Percentiles rank a stretch among this genome's conserved stretches.
Conservation (phyloP, 2,329 filamentous ascomycete genomes). For the Cladophialophora carrionii region DNA sequence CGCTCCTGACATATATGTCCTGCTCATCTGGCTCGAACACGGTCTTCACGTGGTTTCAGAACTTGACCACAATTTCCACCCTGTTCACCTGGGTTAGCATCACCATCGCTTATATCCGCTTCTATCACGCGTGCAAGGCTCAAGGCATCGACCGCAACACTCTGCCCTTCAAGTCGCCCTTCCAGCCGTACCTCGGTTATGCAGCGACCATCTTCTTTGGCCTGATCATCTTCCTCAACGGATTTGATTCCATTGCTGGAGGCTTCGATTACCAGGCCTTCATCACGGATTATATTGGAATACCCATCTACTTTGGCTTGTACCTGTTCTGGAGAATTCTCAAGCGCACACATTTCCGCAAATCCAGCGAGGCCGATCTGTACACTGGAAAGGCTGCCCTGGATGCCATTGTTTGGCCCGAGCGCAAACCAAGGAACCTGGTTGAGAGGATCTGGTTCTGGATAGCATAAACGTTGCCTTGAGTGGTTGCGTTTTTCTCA, state of each 20-base stretch:
- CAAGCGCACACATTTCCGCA: slow-evolving; percentile 41
- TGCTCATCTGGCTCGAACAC: slow-evolving; percentile 64
- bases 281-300: slow-evolving; percentile 56
- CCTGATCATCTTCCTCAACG: slow-evolving; percentile 68
- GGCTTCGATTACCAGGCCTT: slow-evolving; percentile 54
- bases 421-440: slow-evolving; percentile 42
- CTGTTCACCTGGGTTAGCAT: slow-evolving; percentile 71
- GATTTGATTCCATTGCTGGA: slow-evolving; percentile 54
- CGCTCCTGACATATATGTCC: slow-evolving; percentile 72
- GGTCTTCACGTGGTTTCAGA: slow-evolving; percentile 64
- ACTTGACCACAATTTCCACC: slow-evolving; percentile 40
- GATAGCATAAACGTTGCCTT: slow-evolving; percentile 34
- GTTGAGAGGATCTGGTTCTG: slow-evolving; percentile 45
- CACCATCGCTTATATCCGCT: slow-evolving; percentile 70
- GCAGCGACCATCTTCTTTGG: slow-evolving; percentile 59
- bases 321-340: slow-evolving; percentile 43
- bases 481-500: background rate
- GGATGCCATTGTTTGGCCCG: slow-evolving; percentile 43
- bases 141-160: slow-evolving; percentile 69
- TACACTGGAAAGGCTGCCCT: slow-evolving; percentile 44
- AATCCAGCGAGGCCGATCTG: slow-evolving; percentile 41
- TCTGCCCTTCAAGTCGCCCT: slow-evolving; percentile 68
- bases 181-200: slow-evolving; percentile 72
- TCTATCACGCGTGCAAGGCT: slow-evolving; percentile 67
- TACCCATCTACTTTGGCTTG: slow-evolving; percentile 49